Conservation (phyloP, 768 basidiomycete species). For the Pulveroboletus sp. region DNA sequence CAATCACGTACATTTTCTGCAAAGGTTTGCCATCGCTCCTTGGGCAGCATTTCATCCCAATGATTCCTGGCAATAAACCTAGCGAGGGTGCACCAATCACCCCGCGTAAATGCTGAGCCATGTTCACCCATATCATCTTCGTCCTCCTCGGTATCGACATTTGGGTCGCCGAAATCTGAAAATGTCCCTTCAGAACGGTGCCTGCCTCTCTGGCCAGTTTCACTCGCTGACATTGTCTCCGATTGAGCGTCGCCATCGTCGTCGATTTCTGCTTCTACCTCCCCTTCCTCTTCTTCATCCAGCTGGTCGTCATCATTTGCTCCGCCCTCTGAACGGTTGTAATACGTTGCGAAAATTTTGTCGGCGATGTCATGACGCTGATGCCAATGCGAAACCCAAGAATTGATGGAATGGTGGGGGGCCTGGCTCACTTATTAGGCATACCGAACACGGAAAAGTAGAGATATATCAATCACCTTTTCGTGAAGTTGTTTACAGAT, state of each 20-base stretch:
- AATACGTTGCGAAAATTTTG: slow-evolving; percentile 48
- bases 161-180: slow-evolving; percentile 17
- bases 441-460: background rate
- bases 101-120: slow-evolving; percentile 50
- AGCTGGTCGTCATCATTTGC: slow-evolving; percentile 34
- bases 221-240: slow-evolving; percentile 20
- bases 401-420: slow-evolving; percentile 60
- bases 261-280: slow-evolving; percentile 24
- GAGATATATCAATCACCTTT: slow-evolving; percentile 40
- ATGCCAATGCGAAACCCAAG: slow-evolving; percentile 69
- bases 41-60: slow-evolving; percentile 40
- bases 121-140: slow-evolving; percentile 47
- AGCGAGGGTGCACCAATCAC: slow-evolving; percentile 59
- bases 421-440: slow-evolving; percentile 38
- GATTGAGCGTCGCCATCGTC: slow-evolving; percentile 21
- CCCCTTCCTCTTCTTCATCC: slow-evolving; percentile 32
- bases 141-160: slow-evolving; percentile 27
- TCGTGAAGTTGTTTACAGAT: slow-evolving; percentile 52
- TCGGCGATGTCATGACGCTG: slow-evolving; percentile 63
- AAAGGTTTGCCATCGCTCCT: slow-evolving; percentile 56
- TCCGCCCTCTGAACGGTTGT: slow-evolving; percentile 29
- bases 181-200: slow-evolving; percentile 20
- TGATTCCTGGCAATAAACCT: slow-evolving; percentile 51
- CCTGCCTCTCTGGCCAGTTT: slow-evolving; percentile 14
- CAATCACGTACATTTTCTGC: slow-evolving; percentile 45